A percentile compares a stretch with the other conserved stretches of the same genome.
phyloP scores from a whole-genome alignment of 805 yeast genomes.

The Candida bentonensis region DNA sequence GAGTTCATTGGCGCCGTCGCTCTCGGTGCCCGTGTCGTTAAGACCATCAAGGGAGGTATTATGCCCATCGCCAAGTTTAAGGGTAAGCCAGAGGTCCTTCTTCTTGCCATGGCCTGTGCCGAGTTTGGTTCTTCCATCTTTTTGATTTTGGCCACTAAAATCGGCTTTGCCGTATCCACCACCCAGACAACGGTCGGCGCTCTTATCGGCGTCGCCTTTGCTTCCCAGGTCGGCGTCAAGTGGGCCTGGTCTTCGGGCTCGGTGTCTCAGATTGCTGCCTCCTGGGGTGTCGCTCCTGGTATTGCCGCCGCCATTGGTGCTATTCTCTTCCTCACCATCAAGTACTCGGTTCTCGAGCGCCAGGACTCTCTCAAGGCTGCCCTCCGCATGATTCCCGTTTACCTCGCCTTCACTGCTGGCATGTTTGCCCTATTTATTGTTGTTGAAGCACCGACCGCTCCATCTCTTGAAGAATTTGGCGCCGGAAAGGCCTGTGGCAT shows the following conservation, averaged over 20 bases:
- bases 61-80: constrained; percentile 36
- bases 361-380: constrained; percentile 42
- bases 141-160: constrained; percentile 50
- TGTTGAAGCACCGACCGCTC: constrained; percentile 46
- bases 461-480: constrained; percentile 40
- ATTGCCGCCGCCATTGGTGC: constrained; percentile 54
- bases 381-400: constrained; percentile 40
- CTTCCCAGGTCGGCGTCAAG: constrained; percentile 50
- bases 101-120: constrained; percentile 67
- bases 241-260: constrained; percentile 61
- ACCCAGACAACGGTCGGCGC: constrained; percentile 72
- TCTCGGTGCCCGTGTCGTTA: constrained; percentile 62
- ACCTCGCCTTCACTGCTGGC: constrained; percentile 46
- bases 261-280: constrained; percentile 57
- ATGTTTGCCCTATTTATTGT: constrained; percentile 64
- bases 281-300: constrained; percentile 69
- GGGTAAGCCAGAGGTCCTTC: constrained; percentile 51
- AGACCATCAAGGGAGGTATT: constrained; percentile 54
- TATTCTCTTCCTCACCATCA: constrained; percentile 42
- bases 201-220: constrained; percentile 60
- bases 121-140: constrained; percentile 58
- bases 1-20: constrained; percentile 65
- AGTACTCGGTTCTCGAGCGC: constrained; percentile 47
- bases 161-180: constrained; percentile 71
- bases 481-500: constrained; percentile 41